Evolutionary conservation across 202 grass and related monocot genomes (phyloP).

Genomic region (Setaria italica): DNA sequence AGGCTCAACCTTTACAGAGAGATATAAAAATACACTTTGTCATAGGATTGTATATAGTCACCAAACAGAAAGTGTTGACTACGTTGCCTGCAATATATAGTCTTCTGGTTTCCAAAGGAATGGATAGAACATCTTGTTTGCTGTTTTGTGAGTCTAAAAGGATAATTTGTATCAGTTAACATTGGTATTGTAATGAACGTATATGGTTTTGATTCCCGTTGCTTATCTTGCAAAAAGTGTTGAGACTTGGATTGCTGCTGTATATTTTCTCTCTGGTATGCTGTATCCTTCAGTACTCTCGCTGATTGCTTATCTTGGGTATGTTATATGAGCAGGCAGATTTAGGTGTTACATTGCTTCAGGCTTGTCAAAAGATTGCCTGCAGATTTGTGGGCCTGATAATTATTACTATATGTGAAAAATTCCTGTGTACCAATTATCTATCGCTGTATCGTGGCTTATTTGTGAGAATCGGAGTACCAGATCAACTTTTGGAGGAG

Average conservation of each 20-base stretch:
- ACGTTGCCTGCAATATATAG: conserved; percentile 45
- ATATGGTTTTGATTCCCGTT: conserved; percentile 31
- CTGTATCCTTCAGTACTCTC: neutral
- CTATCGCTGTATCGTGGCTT: too few relatives aligned
- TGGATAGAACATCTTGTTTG: conserved; percentile 38
- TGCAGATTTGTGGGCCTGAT: too few relatives aligned
- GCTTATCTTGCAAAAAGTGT: neutral
- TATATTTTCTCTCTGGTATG: neutral
- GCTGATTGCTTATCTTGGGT: neutral
- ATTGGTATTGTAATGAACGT: conserved; percentile 60
- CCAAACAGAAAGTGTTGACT: conserved; percentile 32
- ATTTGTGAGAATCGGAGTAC: too few relatives aligned
- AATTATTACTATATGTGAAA: too few relatives aligned
- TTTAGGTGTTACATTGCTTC: neutral
- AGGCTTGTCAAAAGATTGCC: neutral
- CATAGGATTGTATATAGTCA: conserved; percentile 63
- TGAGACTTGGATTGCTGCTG: neutral
- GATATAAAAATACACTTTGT: conserved; percentile 48
- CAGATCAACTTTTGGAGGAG: too few relatives aligned
- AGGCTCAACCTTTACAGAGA: conserved; percentile 68
- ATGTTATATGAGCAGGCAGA: neutral
- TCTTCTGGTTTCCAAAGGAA: conserved; percentile 36
- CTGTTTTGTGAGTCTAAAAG: conserved; percentile 30
- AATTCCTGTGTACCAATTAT: too few relatives aligned
- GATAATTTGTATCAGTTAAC: conserved; percentile 35